Evolutionary conservation across 495 filamentous ascomycete genomes (phyloP).

Genomic region (Penicillium arizonense): DNA sequence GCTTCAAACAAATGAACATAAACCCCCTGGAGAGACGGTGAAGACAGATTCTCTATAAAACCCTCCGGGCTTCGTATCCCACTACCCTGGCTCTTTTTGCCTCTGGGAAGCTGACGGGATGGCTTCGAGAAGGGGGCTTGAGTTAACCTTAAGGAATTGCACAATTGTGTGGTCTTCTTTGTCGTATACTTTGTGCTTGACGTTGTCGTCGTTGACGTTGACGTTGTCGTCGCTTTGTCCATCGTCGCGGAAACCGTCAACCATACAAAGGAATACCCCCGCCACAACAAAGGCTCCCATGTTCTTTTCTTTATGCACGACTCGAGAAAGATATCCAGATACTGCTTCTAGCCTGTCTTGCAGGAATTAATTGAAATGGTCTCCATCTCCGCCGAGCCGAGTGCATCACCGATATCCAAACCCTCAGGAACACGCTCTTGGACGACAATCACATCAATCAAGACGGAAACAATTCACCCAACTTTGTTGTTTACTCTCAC

Average conservation of each 20-base stretch:
- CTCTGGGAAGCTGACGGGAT: background rate
- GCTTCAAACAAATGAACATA: constrained; percentile 1
- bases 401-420: background rate
- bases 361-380: too few relatives aligned
- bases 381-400: background rate
- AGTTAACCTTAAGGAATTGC: background rate
- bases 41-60: background rate
- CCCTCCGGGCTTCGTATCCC: constrained; percentile 1
- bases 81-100: background rate
- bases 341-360: background rate
- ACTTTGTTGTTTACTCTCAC: constrained; percentile 2
- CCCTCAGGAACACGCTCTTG: background rate
- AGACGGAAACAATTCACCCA: constrained; percentile 1
- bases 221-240: background rate
- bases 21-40: background rate
- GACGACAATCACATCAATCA: constrained; percentile 1
- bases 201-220: too few relatives aligned
- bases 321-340: background rate
- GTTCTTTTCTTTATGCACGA: background rate
- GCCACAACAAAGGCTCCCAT: background rate
- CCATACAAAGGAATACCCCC: constrained; percentile 3
- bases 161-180: too few relatives aligned
- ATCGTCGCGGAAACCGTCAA: background rate
- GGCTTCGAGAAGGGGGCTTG: background rate
- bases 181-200: too few relatives aligned